phyloP scores from a whole-genome alignment of 495 filamentous ascomycete genomes.

The Trichoderma gamsii region DNA sequence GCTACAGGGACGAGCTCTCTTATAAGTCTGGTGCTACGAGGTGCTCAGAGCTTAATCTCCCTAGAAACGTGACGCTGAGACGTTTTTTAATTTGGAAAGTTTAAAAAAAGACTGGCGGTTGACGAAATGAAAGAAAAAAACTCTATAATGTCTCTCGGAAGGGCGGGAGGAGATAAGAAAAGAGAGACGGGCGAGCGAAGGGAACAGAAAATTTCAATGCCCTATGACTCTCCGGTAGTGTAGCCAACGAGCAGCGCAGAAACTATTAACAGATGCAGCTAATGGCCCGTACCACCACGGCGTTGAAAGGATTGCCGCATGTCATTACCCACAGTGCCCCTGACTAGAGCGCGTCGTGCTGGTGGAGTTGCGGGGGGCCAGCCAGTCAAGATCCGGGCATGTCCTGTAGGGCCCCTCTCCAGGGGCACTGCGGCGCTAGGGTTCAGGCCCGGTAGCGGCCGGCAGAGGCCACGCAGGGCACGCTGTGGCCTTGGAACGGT shows the following conservation, averaged over 20 bases:
- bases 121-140: background rate
- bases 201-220: background rate
- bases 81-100: background rate
- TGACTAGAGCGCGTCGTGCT: conserved; percentile 8
- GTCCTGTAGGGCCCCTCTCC: conserved; percentile 2
- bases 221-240: background rate
- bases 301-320: conserved; percentile 8
- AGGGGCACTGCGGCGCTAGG: conserved; percentile 11
- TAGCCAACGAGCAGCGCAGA: background rate
- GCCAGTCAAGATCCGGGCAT: conserved; percentile 11
- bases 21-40: background rate
- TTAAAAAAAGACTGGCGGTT: background rate
- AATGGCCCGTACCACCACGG: background rate
- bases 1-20: background rate
- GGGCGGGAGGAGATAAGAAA: background rate
- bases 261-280: background rate
- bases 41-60: background rate
- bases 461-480: background rate
- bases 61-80: background rate
- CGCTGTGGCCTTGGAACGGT: too few relatives aligned
- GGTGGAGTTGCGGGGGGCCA: conserved; percentile 5
- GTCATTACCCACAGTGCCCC: conserved; percentile 5
- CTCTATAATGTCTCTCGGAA: background rate
- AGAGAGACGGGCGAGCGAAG: background rate
- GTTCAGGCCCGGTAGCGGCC: conserved; percentile 6